A percentile compares a stretch with the other conserved stretches of the same genome.
Evolutionary conservation across 148 eudicot genomes (phyloP).

Genomic region (Amaranthus palmeri): DNA sequence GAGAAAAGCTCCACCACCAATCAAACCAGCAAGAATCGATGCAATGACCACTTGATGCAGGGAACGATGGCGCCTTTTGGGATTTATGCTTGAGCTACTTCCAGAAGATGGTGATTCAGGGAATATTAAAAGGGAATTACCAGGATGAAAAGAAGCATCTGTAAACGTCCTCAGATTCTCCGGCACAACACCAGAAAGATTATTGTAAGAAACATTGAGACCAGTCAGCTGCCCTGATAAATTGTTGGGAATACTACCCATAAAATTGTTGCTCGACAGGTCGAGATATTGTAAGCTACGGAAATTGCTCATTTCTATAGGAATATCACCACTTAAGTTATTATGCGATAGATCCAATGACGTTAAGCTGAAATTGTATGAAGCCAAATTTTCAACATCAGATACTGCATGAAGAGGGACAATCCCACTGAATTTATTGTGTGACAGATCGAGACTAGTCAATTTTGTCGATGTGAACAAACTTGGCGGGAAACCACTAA

Average conservation of each 20-base stretch:
- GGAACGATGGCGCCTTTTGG: slow-evolving; percentile 28
- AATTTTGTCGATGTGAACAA: slow-evolving; percentile 38
- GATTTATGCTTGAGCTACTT: slow-evolving; percentile 19
- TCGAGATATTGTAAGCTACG: slow-evolving; percentile 45
- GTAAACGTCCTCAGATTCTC: slow-evolving; percentile 48
- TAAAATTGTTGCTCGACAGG: slow-evolving; percentile 46
- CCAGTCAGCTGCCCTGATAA: slow-evolving; percentile 40
- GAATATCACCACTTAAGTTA: slow-evolving; percentile 39
- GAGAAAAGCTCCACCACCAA: slow-evolving; percentile 34
- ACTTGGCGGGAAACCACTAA: slow-evolving; percentile 38
- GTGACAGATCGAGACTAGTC: slow-evolving; percentile 41
- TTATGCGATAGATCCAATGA: slow-evolving; percentile 57
- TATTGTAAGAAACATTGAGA: slow-evolving; percentile 56
- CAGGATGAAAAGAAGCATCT: slow-evolving; percentile 60
- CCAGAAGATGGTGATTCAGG: slow-evolving; percentile 29
- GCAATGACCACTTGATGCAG: slow-evolving; percentile 35
- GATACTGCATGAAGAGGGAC: slow-evolving; percentile 23
- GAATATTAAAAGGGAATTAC: slow-evolving; percentile 42
- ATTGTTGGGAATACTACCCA: slow-evolving; percentile 51
- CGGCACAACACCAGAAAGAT: slow-evolving; percentile 62
- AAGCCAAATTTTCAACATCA: neutral
- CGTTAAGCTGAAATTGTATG: slow-evolving; percentile 28
- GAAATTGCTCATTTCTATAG: slow-evolving; percentile 38
- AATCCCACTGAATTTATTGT: slow-evolving; percentile 48
- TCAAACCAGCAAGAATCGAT: slow-evolving; percentile 45